A percentile compares a stretch with the other conserved stretches of the same genome.
phyloP scores from a whole-genome alignment of 352 stramenopile species.

The Globisporangium middletonii region DNA sequence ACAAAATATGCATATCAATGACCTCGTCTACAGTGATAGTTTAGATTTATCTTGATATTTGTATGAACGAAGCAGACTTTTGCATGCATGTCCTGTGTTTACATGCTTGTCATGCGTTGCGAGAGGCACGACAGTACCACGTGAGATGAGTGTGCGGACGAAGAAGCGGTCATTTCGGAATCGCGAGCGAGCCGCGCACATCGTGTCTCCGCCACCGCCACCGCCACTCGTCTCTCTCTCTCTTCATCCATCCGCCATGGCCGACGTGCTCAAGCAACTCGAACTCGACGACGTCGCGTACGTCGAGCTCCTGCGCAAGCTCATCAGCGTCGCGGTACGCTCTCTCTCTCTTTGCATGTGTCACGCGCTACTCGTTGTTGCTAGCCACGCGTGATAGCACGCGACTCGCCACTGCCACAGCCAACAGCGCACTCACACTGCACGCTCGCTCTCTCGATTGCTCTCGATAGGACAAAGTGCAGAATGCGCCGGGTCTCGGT shows the following conservation, averaged over 20 bases:
- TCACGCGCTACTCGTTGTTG: not conserved
- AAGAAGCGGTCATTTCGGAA: not conserved
- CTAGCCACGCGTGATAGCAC: not conserved
- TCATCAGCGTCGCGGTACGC: constrained; percentile 69
- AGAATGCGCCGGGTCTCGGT: constrained; percentile 55
- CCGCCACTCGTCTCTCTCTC: not conserved
- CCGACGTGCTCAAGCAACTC: constrained; percentile 30
- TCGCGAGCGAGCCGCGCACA: not conserved
- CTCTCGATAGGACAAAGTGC: constrained; percentile 45
- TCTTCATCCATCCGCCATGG: constrained; percentile 11
- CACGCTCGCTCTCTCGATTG: not conserved
- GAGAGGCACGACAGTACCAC: too few relatives aligned
- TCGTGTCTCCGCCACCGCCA: not conserved
- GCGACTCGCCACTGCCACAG: too few relatives aligned
- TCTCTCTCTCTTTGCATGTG: constrained; percentile 8
- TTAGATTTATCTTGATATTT: too few relatives aligned
- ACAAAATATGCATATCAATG: too few relatives aligned
- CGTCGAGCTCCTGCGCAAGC: constrained; percentile 75
- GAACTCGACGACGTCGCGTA: constrained; percentile 72
- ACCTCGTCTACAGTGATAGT: too few relatives aligned
- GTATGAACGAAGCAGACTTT: not conserved
- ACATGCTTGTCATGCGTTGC: not conserved
- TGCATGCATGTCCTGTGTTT: not conserved
- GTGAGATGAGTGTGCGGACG: not conserved
- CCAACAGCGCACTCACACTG: not conserved